Base-by-base conservation (phyloP, 345 rosid genomes). In the Salix exigua region DNA sequence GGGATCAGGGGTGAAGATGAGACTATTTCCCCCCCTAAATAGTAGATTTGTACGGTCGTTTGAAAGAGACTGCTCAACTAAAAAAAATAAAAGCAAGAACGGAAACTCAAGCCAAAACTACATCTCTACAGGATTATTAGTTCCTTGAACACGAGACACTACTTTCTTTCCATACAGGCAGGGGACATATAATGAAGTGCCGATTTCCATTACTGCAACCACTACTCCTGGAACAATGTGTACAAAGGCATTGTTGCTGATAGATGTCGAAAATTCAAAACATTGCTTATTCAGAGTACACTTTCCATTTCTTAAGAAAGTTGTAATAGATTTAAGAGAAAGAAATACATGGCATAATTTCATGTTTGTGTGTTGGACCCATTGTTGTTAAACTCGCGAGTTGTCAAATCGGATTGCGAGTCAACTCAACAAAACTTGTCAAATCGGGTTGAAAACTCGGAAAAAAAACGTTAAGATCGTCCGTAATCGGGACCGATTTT, bases 1-100 rank as follows among this genome's bases (percentile, higher is more conserved):
- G 85, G 87, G 74, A 16, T 38, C 61, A 44, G 30, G 73, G 66
- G 67, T 38, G 65, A 50, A 38, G 63, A 50, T 40, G 70, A 69
- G 70, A 70, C 44, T 26, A 44, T 61, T 46, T 74, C 46, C 79
- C 74, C 79, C 79, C 8, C 1, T 13, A 70, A 11, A 6, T 37
- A 55, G 37, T 51, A 26, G 50, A 10, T 33, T 0, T 17, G 60
- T 61, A 0, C 66, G 66, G 53, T 60, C 66, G 44, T 61, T 50
- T 71, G 74, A 37, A 25, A 70, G 61, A 60, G 75, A 55, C 42
- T 44, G 23, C 28, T 48, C 38, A 35, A 44, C 58, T 19, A 28
- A 33, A 40, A 17, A 35, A 18, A 37, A 38, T 35, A 50, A 37
- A 48, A 33, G 19, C 31, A 26, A 51, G n/a, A 5, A 40, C 7